phyloP scores from a whole-genome alignment of 164 flowering plant species.

The Sextonia rubra region DNA sequence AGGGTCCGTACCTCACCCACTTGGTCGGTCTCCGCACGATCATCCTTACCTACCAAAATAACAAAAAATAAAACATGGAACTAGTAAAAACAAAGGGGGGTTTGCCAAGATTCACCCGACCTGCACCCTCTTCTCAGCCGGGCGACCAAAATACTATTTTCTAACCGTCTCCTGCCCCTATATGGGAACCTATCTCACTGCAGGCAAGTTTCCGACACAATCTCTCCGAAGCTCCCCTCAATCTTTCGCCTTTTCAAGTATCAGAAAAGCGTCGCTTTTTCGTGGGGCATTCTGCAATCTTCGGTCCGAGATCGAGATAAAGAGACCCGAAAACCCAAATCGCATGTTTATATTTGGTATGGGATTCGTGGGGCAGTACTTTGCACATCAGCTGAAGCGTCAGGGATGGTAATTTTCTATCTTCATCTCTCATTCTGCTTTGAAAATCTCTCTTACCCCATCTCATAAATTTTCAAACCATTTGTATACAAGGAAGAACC shows the following conservation, averaged over 20 bases:
- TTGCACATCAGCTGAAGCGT: constrained; percentile 43
- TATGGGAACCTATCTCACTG: constrained; percentile 12
- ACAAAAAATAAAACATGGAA: too few relatives aligned
- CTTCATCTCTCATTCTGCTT: neutral
- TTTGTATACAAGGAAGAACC: neutral
- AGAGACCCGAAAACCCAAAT: constrained; percentile 14
- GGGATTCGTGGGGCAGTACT: constrained; percentile 70
- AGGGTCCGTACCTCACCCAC: too few relatives aligned
- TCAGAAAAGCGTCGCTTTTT: too few relatives aligned
- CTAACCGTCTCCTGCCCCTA: neutral
- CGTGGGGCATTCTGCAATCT: too few relatives aligned
- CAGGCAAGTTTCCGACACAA: neutral
- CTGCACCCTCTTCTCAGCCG: too few relatives aligned
- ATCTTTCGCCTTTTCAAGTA: too few relatives aligned
- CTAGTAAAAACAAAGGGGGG: too few relatives aligned
- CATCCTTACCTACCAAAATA: too few relatives aligned
- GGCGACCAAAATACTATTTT: neutral
- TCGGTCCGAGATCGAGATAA: neutral
- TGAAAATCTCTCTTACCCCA: neutral
- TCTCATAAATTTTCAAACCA: neutral
- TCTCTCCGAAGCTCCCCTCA: too few relatives aligned
- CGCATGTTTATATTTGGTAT: constrained; percentile 65
- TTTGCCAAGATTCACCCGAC: too few relatives aligned
- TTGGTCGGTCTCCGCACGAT: too few relatives aligned
- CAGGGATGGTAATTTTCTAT: constrained; percentile 53